phyloP scores from a whole-genome alignment of 2,329 filamentous ascomycete species.

The Penicillium sclerotigenum region DNA sequence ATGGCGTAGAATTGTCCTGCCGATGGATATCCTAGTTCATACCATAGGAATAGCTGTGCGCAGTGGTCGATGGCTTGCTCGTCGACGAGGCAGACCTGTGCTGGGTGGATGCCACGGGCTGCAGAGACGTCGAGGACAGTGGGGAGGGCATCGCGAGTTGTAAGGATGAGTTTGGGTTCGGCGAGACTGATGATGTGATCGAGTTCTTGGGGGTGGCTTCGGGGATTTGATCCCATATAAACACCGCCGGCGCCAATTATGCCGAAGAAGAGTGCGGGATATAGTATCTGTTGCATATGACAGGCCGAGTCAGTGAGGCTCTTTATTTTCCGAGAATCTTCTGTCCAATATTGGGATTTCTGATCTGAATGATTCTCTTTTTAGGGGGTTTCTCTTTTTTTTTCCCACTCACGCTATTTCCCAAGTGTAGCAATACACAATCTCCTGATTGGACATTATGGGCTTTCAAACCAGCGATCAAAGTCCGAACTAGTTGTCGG shows the following conservation, averaged over 20 bases:
- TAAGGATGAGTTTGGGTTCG: conserved; percentile 47
- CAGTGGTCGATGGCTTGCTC: conserved; percentile 30
- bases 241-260: conserved; percentile 48
- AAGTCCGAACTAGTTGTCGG: conserved; percentile 33
- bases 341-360: background rate
- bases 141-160: conserved; percentile 38
- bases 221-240: conserved; percentile 52
- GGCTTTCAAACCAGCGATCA: conserved; percentile 42
- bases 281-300: conserved; percentile 32
- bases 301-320: conserved; percentile 19
- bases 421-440: conserved; percentile 44
- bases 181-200: conserved; percentile 47
- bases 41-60: conserved; percentile 28
- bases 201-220: conserved; percentile 48
- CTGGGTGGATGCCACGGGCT: conserved; percentile 30
- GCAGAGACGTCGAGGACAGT: conserved; percentile 36
- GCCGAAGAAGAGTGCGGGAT: conserved; percentile 38
- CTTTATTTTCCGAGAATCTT: background rate
- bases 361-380: too few relatives aligned
- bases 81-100: conserved; percentile 39
- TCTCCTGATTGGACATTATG: conserved; percentile 41
- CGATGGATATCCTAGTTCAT: conserved; percentile 23
- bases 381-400: too few relatives aligned
- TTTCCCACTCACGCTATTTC: conserved; percentile 40
- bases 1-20: conserved; percentile 9